Conservation (phyloP, 2,329 filamentous ascomycete genomes). For the Myriangium duriaei region DNA sequence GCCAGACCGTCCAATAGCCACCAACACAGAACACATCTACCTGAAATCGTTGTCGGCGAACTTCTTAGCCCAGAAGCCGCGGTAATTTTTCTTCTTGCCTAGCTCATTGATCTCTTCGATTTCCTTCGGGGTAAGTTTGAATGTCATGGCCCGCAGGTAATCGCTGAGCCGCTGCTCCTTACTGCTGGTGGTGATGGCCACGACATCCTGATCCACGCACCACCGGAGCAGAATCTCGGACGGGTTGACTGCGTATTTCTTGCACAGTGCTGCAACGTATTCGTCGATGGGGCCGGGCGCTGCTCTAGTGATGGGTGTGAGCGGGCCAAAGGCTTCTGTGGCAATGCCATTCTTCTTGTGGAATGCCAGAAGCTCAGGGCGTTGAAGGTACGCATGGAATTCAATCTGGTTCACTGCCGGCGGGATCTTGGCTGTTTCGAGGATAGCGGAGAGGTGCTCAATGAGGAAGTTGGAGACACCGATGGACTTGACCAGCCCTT, state of each 20-base stretch:
- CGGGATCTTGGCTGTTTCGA: constrained; percentile 40
- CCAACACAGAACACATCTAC: too few relatives aligned
- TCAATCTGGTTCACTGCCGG: constrained; percentile 59
- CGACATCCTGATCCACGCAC: constrained; percentile 48
- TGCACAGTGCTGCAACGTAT: constrained; percentile 38
- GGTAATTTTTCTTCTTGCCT: constrained; percentile 38
- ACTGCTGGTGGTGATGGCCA: constrained; percentile 47
- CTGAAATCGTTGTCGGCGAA: constrained; percentile 32
- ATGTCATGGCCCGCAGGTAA: constrained; percentile 43
- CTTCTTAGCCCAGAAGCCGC: constrained; percentile 41
- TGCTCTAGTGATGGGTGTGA: constrained; percentile 41
- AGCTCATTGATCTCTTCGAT: constrained; percentile 39
- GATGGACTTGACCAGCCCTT: constrained; percentile 47
- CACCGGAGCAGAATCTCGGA: constrained; percentile 47
- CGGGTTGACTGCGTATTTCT: constrained; percentile 48
- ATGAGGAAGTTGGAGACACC: constrained; percentile 51
- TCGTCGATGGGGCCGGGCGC: constrained; percentile 43
- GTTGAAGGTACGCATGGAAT: constrained; percentile 56
- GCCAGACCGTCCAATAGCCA: too few relatives aligned
- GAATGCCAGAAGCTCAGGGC: constrained; percentile 43
- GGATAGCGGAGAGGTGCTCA: constrained; percentile 41
- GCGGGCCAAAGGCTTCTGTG: constrained; percentile 34
- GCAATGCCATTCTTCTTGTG: constrained; percentile 36
- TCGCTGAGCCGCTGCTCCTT: constrained; percentile 48
- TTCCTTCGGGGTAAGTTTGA: constrained; percentile 47